phyloP scores from a whole-genome alignment of 306 rosid genomes.

The Senna tora region DNA sequence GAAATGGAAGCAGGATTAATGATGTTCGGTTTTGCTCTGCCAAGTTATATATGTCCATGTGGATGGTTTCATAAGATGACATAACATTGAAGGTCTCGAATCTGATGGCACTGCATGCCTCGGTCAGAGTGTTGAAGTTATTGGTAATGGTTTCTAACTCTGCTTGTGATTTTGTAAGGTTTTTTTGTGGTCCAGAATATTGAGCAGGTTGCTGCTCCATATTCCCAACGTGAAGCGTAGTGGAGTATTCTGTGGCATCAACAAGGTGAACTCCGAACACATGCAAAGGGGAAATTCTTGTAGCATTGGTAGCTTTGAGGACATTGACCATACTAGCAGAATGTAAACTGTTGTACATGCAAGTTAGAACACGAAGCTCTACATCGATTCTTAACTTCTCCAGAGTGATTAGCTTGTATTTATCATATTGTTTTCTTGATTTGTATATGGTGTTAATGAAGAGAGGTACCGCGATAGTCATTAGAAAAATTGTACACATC shows the following conservation, averaged over 20 bases:
- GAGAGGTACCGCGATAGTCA: constrained; percentile 38
- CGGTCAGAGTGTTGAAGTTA: constrained; percentile 18
- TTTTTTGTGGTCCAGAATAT: too few species aligned
- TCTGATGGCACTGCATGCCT: background rate
- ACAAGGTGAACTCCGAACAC: constrained; percentile 43
- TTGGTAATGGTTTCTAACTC: constrained; percentile 37
- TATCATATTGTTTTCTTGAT: constrained; percentile 31
- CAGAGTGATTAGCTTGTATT: constrained; percentile 40
- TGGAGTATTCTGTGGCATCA: constrained; percentile 35
- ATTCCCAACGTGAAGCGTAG: constrained; percentile 41
- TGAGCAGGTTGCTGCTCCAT: too few species aligned
- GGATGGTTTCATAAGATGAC: constrained; percentile 46
- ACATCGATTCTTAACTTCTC: constrained; percentile 36
- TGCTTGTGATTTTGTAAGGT: constrained; percentile 35
- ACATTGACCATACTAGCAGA: constrained; percentile 41
- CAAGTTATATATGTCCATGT: constrained; percentile 45
- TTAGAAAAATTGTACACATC: constrained; percentile 9
- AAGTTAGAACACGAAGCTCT: constrained; percentile 40
- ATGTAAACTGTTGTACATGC: constrained; percentile 43
- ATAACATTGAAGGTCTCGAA: constrained; percentile 40
- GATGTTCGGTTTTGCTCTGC: constrained; percentile 41
- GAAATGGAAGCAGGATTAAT: constrained; percentile 47
- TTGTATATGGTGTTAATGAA: constrained; percentile 43
- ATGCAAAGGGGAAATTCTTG: constrained; percentile 25
- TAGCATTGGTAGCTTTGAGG: constrained; percentile 37